Conservation (phyloP, 768 basidiomycete species). For the Hericium coralloides region DNA sequence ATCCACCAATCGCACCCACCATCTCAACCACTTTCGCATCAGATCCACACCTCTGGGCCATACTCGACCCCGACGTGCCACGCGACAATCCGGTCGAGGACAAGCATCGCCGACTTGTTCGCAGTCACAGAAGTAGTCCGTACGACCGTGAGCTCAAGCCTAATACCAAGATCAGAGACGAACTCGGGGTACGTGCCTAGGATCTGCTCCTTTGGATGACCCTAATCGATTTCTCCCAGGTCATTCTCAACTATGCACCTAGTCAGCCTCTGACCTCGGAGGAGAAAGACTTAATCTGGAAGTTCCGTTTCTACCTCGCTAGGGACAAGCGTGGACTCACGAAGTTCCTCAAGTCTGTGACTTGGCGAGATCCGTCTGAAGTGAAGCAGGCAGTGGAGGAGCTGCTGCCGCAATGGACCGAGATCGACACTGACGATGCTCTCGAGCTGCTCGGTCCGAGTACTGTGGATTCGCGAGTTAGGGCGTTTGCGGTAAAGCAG, state of each 20-base stretch:
- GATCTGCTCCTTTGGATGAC: neutral
- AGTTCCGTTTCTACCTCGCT: slow-evolving; percentile 95
- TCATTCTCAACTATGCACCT: slow-evolving; percentile 86
- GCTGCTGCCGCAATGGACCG: slow-evolving; percentile 91
- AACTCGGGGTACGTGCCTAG: slow-evolving; percentile 59
- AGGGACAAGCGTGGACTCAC: slow-evolving; percentile 90
- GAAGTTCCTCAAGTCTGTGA: slow-evolving; percentile 96
- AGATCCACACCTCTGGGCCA: slow-evolving; percentile 75
- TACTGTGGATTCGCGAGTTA: slow-evolving; percentile 83
- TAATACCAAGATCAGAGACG: slow-evolving; percentile 91
- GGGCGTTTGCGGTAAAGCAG: slow-evolving; percentile 91
- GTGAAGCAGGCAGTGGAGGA: slow-evolving; percentile 98
- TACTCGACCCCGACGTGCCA: slow-evolving; percentile 84
- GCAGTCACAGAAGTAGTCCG: slow-evolving; percentile 91
- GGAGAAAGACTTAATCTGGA: slow-evolving; percentile 97
- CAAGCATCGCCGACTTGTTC: slow-evolving; percentile 88
- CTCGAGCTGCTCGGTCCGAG: slow-evolving; percentile 88
- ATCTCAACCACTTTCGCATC: slow-evolving; percentile 42
- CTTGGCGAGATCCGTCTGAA: slow-evolving; percentile 93
- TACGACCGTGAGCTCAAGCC: slow-evolving; percentile 95
- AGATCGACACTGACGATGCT: slow-evolving; percentile 95
- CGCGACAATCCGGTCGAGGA: slow-evolving; percentile 97
- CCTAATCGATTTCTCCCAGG: slow-evolving; percentile 32
- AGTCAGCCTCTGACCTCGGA: slow-evolving; percentile 79
- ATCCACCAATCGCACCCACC: slow-evolving; percentile 34